Evolutionary conservation across 2,329 filamentous ascomycete species (phyloP), one percentile per base, ranked within the genome.

Genomic region (Aspergillus pseudotamarii): DNA sequence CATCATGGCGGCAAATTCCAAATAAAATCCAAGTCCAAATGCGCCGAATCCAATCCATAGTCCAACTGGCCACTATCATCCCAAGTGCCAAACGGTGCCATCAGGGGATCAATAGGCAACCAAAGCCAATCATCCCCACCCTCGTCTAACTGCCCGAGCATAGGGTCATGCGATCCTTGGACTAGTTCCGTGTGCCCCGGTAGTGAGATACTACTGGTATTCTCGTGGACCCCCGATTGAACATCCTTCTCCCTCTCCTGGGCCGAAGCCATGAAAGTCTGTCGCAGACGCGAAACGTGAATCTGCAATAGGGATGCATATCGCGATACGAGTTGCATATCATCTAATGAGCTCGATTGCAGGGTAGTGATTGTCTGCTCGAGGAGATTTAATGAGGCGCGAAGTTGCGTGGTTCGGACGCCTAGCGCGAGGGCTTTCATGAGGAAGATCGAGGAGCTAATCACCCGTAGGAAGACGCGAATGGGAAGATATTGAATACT

Each of bases 381-480:
- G 1, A 83, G 71, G 8, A 79, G 76, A 41, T 79, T 75, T 6
- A 83, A 72, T 2, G 76, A 78, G 6, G 74, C 74, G 46, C 78
- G 76, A 11, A 83, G 66, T 58, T 82, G 80, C 10, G 77, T 73
- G 48, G 80, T 79, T 4, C 78, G 73, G 4, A 78, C 75, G 2
- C 81, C 80, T 23, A 82, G 60, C 34, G 79, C 81, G 9, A 83
- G 63, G 1, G 79, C 80, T 62, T 76, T 75, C 58, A 84, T 78
- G 1, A 84, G 75, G 57, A 84, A 84, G 14, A 85, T 81, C 0
- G 83, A 84, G 0, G 80, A 80, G 1, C 80, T 81, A 1, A 81
- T 83, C 30, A 83, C 81, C n/a, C 82, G 79, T 4, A 83, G 71
- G 56, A 83, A 82, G 19, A 83, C 78, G 6, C 83, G 72, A 6